Conservation (phyloP, 2,329 filamentous ascomycete species). For the Ascosphaera aggregata region DNA sequence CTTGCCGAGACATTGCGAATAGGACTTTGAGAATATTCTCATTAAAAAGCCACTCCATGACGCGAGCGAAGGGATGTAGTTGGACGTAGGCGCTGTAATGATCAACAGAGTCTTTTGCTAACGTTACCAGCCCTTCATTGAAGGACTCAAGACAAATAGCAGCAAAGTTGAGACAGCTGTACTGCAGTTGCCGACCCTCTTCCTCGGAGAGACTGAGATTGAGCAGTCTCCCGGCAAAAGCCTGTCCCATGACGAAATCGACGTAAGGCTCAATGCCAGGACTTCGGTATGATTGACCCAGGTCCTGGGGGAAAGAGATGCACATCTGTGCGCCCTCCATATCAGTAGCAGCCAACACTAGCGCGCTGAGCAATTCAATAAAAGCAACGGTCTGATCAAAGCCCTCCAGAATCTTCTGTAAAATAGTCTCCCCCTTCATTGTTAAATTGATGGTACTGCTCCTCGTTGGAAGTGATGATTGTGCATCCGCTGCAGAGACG, state of each 20-base stretch:
- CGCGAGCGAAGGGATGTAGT: conserved; percentile 75
- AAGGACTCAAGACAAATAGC: conserved; percentile 59
- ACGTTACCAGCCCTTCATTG: conserved; percentile 92
- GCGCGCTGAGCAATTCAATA: conserved; percentile 47
- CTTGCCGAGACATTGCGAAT: conserved; percentile 57
- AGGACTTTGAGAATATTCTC: conserved; percentile 62
- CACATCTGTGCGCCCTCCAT: conserved; percentile 38
- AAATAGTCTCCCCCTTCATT: conserved; percentile 28
- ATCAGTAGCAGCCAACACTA: conserved; percentile 26
- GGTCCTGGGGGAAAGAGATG: conserved; percentile 65
- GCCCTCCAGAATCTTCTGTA: conserved; percentile 49
- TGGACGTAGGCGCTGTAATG: too few relatives aligned
- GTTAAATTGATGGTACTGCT: too few relatives aligned
- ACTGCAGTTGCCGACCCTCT: conserved; percentile 50
- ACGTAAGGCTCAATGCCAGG: conserved; percentile 82
- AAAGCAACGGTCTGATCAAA: conserved; percentile 78
- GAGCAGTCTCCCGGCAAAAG: conserved; percentile 44
- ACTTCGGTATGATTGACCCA: conserved; percentile 55
- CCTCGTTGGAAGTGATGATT: conserved; percentile 22
- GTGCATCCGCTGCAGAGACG: conserved; percentile 33
- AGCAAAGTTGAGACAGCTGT: conserved; percentile 67
- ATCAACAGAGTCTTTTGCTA: too few relatives aligned
- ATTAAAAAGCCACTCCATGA: conserved; percentile 98
- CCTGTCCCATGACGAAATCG: conserved; percentile 65
- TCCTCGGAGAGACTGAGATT: conserved; percentile 43